phyloP scores from a whole-genome alignment of 148 eudicot species.

The Simmondsia chinensis region DNA sequence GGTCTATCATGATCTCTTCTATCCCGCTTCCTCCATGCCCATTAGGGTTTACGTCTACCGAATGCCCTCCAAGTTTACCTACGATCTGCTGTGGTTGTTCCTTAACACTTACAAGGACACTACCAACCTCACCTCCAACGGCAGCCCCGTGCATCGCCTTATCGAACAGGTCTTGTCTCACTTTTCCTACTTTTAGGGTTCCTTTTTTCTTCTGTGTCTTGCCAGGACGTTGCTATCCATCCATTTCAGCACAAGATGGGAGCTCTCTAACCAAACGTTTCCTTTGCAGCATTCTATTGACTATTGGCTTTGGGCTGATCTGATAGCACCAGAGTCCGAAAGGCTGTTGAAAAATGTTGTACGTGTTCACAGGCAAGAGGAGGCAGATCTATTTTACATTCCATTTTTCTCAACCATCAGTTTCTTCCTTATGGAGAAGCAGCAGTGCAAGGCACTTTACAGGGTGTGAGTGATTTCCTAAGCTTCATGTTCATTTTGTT shows the following conservation, averaged over 20 bases:
- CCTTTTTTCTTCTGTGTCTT: no score
- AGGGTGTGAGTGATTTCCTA: conserved; percentile 96
- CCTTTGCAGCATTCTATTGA: conserved; percentile 83
- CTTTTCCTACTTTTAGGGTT: not conserved
- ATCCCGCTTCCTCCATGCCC: conserved; percentile 20
- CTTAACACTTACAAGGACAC: conserved; percentile 55
- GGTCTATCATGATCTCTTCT: conserved; percentile 15
- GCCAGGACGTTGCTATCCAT: no score
- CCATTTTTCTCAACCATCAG: conserved; percentile 95
- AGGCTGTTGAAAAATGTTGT: conserved; percentile 70
- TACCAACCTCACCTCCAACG: conserved; percentile 76
- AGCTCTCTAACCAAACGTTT: no score
- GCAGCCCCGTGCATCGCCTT: conserved; percentile 83
- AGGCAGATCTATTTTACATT: conserved; percentile 85
- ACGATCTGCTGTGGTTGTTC: conserved; percentile 68
- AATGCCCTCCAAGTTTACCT: conserved; percentile 87
- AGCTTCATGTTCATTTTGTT: conserved; percentile 5
- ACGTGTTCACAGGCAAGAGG: conserved; percentile 67
- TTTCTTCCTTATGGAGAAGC: conserved; percentile 88
- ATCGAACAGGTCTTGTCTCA: conserved; percentile 52
- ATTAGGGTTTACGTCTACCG: conserved; percentile 87
- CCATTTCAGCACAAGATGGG: no score
- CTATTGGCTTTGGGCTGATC: conserved; percentile 96
- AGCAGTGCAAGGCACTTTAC: conserved; percentile 95
- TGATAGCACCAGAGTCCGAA: conserved; percentile 76